Conservation (phyloP, 768 basidiomycete genomes). For the Nevesoporus exiguus region DNA sequence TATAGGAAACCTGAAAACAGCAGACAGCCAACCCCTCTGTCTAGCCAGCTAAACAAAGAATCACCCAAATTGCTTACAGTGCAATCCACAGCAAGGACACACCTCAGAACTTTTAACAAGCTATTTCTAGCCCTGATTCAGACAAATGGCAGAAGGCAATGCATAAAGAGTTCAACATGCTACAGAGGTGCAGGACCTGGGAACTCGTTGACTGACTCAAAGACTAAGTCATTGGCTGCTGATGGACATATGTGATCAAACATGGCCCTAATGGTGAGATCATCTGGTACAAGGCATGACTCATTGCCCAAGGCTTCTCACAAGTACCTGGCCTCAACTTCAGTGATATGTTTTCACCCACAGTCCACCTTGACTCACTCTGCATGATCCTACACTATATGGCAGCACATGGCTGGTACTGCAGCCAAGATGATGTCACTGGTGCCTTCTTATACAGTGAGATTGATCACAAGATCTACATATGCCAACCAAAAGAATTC, state of each 20-base stretch:
- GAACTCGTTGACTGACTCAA: no score
- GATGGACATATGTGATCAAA: not conserved
- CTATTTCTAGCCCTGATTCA: no score
- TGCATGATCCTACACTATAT: slow-evolving; percentile 19
- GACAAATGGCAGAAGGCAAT: no score
- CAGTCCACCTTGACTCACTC: slow-evolving; percentile 24
- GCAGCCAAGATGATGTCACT: slow-evolving; percentile 8
- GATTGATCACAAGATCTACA: slow-evolving; percentile 36
- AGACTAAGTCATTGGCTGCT: not conserved
- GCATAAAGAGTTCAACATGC: no score
- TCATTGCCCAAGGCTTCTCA: not conserved
- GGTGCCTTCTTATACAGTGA: slow-evolving; percentile 6
- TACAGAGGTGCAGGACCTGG: no score
- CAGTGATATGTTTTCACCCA: slow-evolving; percentile 28
- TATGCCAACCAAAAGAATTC: no score
- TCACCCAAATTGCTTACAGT: no score
- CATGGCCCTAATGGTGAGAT: not conserved
- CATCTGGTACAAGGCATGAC: not conserved
- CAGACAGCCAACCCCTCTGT: no score
- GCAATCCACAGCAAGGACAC: no score
- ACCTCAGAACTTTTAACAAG: no score
- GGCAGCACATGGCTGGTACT: slow-evolving; percentile 2
- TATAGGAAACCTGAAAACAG: no score
- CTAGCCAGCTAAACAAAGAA: not conserved
- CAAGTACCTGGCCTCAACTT: not conserved